These are phyloP conservation scores for Fusarium sp. DNA, from an alignment of 2,329 filamentous ascomycete genomes.

Conservation along the genomic window DNA sequence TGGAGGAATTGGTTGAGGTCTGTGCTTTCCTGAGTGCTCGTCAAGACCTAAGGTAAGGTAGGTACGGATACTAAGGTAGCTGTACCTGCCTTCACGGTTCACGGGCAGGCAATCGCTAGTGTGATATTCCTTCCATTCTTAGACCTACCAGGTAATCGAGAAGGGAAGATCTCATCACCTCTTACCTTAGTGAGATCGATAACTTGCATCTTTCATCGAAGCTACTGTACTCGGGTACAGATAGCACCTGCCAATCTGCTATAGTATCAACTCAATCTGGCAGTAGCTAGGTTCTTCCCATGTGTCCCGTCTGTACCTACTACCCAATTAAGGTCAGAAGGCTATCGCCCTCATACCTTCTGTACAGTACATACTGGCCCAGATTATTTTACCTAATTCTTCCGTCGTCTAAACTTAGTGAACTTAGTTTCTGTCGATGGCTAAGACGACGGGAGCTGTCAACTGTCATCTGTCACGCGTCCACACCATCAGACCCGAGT, in stretches of 20 bases:
- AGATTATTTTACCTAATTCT: neutral
- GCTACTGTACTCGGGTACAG: neutral
- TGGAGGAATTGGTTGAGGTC: neutral
- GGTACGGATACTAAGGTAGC: neutral
- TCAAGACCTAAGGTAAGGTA: neutral
- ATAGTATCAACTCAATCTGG: neutral
- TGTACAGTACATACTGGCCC: neutral
- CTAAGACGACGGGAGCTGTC: conserved; percentile 1
- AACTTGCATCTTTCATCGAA: conserved; percentile 8
- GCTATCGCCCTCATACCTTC: neutral
- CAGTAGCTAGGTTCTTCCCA: neutral
- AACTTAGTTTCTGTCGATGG: too few relatives aligned
- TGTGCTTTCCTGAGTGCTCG: conserved; percentile 3
- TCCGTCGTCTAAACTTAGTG: neutral
- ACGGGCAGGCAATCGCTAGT: neutral
- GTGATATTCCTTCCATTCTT: neutral
- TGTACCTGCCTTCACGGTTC: neutral
- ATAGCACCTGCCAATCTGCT: neutral
- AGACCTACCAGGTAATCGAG: neutral
- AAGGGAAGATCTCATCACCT: neutral
- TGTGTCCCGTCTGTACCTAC: neutral
- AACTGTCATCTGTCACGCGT: conserved; percentile 11
- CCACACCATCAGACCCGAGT: neutral
- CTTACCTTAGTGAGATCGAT: conserved; percentile 2
- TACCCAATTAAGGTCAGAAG: conserved; percentile 6